phyloP scores from a whole-genome alignment of 2,329 filamentous ascomycete species.

The Aspergillus amoenus region DNA sequence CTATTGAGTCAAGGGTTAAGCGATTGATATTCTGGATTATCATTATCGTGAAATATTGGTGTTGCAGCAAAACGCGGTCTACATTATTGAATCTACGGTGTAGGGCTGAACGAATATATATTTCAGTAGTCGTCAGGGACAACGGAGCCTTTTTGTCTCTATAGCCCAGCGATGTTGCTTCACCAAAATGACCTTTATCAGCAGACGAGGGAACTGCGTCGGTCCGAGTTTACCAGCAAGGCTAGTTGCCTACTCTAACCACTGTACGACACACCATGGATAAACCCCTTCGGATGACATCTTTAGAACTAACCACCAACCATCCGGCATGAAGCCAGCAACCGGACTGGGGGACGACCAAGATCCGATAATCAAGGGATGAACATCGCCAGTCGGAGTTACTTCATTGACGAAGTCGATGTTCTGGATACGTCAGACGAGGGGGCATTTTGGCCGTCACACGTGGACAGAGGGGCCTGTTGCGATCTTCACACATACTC shows the following conservation, averaged over 20 bases:
- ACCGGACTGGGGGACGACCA: not conserved
- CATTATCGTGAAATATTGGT: not conserved
- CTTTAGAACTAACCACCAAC: not conserved
- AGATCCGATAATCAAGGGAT: conserved; percentile 9
- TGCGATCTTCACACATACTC: not conserved
- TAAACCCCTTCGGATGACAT: not conserved
- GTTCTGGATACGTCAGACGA: conserved; percentile 17
- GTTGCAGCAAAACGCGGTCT: not conserved
- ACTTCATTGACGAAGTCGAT: conserved; percentile 3
- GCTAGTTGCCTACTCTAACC: not conserved
- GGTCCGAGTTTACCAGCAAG: not conserved
- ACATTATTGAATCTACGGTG: not conserved
- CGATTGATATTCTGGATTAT: conserved; percentile 2
- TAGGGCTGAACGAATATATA: not conserved
- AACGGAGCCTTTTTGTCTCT: not conserved
- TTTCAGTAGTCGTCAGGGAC: conserved; percentile 3
- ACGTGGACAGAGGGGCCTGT: conserved; percentile 17
- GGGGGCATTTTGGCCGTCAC: not conserved
- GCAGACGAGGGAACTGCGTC: not conserved
- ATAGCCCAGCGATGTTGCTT: not conserved
- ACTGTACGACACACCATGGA: not conserved
- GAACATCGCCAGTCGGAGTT: not conserved
- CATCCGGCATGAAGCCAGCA: not conserved
- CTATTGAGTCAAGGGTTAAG: conserved; percentile 5
- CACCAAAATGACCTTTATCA: not conserved